phyloP scores from a whole-genome alignment of 768 basidiomycete genomes.

The Auricularia auricula-judae region DNA sequence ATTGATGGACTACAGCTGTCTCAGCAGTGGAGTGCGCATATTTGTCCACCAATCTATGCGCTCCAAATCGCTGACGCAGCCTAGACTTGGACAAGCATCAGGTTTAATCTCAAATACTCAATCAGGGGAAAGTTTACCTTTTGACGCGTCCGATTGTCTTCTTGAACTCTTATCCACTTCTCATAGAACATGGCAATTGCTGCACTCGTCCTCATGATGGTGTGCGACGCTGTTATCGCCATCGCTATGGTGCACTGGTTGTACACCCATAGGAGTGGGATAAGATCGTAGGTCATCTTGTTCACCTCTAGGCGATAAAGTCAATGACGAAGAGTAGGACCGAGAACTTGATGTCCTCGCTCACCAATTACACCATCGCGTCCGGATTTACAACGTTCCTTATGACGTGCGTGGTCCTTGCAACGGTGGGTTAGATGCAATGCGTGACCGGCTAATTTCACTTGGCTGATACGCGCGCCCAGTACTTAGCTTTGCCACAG shows the following conservation, averaged over 20 bases:
- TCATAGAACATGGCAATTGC: too few species aligned
- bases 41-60: too few species aligned
- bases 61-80: too few species aligned
- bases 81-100: too few species aligned
- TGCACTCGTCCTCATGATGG: too few species aligned
- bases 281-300: not conserved
- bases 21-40: too few species aligned
- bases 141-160: too few species aligned
- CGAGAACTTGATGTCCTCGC: not conserved
- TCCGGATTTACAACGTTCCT: conserved; percentile 1
- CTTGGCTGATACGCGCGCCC: not conserved
- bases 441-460: not conserved
- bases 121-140: too few species aligned
- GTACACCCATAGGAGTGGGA: not conserved
- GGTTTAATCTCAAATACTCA: too few species aligned
- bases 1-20: too few species aligned
- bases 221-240: too few species aligned
- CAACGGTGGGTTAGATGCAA: conserved; percentile 2
- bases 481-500: not conserved
- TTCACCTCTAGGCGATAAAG: not conserved
- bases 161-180: too few species aligned
- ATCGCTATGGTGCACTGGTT: not conserved
- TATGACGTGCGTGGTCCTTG: conserved; percentile 5
- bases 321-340: not conserved
- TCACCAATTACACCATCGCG: not conserved